Base-by-base conservation (phyloP, 176 grass and related monocot species). In the Juncus effusus region DNA sequence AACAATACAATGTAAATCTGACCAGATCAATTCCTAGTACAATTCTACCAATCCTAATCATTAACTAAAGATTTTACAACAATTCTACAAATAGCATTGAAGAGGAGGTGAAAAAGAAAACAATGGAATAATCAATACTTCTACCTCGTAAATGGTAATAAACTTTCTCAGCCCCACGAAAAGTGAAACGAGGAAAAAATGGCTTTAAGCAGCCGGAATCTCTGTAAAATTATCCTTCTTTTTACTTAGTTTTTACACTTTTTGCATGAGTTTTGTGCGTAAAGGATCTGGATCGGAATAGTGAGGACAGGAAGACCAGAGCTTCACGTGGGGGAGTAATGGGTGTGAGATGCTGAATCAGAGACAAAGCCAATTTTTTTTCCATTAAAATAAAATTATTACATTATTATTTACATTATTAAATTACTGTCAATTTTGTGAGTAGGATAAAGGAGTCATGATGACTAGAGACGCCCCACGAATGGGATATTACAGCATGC, bases 151-250 rank as follows among this genome's bases (percentile, higher is more conserved):
- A 72, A 71, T 59, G 54, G 68, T 72, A 28, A 28, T 28, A 72
- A 71, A 72, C 65, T 58, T 72, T 72, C 68, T 72, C 54, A 59
- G 14, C 68, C 16, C 39, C 42, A 72, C 68, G 68, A 72, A 72
- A 72, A 72, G 68, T 59, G 68, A 72, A 72, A 36, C 50, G 2
- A 59, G 38, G 42, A 42, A 72, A 72, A 72, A 72, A 47, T 47
- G 44, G 44, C 44, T 28, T 28, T 28, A 28, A 28, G 19, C 19
- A 28, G 19, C 19, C 49, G 12, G 49, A 52, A 52, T 7, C 49
- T 8, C 49, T 52, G 49, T 8, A 52, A 52, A 52, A 1, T 52
- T 52, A 52, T 28, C 19, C 19, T 28, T 28, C 19, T 28, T 28
- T 28, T 1, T 28, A 28, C 19, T 28, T 28, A 28, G 19, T 28